Conservation (phyloP, 2,329 filamentous ascomycete genomes). For the Cladophialophora yegresii region DNA sequence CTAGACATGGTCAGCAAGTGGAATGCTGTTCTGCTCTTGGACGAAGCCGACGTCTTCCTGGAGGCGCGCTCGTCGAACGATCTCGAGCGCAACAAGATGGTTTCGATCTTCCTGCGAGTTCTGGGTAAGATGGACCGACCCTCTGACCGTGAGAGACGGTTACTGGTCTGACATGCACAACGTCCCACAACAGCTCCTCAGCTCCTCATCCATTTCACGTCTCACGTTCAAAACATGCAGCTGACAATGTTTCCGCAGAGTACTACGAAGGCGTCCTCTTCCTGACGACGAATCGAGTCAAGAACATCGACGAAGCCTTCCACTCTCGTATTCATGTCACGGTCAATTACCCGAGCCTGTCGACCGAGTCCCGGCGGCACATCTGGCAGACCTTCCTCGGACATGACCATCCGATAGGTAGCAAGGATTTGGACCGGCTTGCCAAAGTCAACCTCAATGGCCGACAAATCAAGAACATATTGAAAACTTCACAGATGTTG, state of each 20-base stretch:
- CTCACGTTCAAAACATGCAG: constrained; percentile 17
- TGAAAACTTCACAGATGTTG: constrained; percentile 48
- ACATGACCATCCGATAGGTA: constrained; percentile 13
- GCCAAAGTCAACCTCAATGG: constrained; percentile 37
- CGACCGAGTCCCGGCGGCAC: constrained; percentile 23
- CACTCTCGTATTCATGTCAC: constrained; percentile 47
- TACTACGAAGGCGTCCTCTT: constrained; percentile 41
- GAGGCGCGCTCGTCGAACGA: constrained; percentile 46
- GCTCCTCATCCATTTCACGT: constrained; percentile 1
- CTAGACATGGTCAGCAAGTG: constrained; percentile 54
- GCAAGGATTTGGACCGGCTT: constrained; percentile 25
- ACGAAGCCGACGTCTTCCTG: constrained; percentile 52
- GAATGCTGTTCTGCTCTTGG: constrained; percentile 56
- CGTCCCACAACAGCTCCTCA: neutral
- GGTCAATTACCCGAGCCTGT: constrained; percentile 51
- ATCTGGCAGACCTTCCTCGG: constrained; percentile 32
- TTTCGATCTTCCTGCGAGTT: constrained; percentile 41
- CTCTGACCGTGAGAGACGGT: no score
- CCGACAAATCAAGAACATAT: constrained; percentile 50
- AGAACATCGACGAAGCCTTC: constrained; percentile 40
- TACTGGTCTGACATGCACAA: neutral
- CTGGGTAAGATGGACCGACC: constrained; percentile 26
- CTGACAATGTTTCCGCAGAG: constrained; percentile 21
- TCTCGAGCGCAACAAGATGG: constrained; percentile 50
- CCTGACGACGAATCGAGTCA: constrained; percentile 41